Evolutionary conservation across 352 stramenopile species (phyloP), one percentile per base, ranked within the genome.

Genomic region (Phytophthora multivora): DNA sequence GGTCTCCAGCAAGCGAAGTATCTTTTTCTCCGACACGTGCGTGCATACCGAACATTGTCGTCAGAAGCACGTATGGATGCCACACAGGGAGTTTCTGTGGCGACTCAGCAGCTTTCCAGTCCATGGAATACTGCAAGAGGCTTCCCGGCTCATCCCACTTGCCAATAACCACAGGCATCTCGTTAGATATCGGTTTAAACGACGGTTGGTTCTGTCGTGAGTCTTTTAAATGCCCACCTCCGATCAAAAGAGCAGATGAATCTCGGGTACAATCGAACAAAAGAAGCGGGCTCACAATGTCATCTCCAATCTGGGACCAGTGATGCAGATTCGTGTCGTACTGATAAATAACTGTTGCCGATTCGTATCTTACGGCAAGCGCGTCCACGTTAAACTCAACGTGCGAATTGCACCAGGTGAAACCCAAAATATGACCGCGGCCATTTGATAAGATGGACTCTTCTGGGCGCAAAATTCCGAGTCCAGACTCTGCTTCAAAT

Each of bases 331-430:
- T 77, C 57, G 81, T 87, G 48, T 90, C 82, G 51, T 93, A 93
- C 63, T 91, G 80, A 55, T 93, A 93, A 47, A 95, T 83, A 26
- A 91, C 83, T 10, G 87, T 82, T 10, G 66, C 70, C 0, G 75
- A 84, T 18, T 78, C 64, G 49, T 91, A 95, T 47, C 88, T 75
- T 26, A 95, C 81, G 4, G 80, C 84, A 3, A 95, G 69, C 11
- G 84, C 71, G 25, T 95, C 86, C 7, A 95, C 66, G 49, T 93
- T 91, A 72, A 93, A 95, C 52, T 93, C 85, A 10, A 93, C 84
- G 51, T 95, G 86, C 12, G 80, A 77, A 51, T 61, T 83, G 63
- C 86, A 93, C 86, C 86, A 95, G 52, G 68, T 88, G 35, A 95
- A 92, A 18, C 82, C 83, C 35, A 90, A 40, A 47, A 93, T 71